A percentile compares a stretch with the other conserved stretches of the same genome.
These are phyloP conservation scores for Rhizoclosmatium globosum DNA, from an alignment of 192 early-diverging fungal species.

Conservation along the genomic window DNA sequence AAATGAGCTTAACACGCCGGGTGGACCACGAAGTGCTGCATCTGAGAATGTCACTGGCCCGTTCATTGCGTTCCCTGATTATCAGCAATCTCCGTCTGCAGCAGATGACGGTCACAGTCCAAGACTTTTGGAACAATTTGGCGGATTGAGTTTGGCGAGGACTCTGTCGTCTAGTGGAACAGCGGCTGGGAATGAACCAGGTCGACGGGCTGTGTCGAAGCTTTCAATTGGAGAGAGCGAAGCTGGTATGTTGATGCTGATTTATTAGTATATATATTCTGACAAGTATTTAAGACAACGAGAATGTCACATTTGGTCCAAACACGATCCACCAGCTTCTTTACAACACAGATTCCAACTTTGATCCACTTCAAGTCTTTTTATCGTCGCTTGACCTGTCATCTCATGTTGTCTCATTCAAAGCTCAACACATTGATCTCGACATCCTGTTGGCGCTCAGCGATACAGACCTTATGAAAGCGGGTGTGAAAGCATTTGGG, in stretches of 20 bases:
- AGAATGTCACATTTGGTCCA: slow-evolving; percentile 18
- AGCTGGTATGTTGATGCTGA: slow-evolving; percentile 5
- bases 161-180: background rate
- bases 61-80: background rate
- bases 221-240: slow-evolving; percentile 27
- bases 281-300: background rate
- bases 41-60: background rate
- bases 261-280: background rate
- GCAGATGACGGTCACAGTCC: background rate
- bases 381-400: slow-evolving; percentile 51
- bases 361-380: slow-evolving; percentile 42
- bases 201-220: background rate
- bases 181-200: background rate
- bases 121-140: slow-evolving; percentile 10
- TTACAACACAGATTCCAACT: slow-evolving; percentile 33
- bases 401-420: slow-evolving; percentile 51
- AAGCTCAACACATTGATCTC: slow-evolving; percentile 62
- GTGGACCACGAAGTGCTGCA: slow-evolving; percentile 13
- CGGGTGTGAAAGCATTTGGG: slow-evolving; percentile 61
- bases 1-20: background rate
- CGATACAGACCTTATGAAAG: slow-evolving; percentile 57
- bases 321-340: slow-evolving; percentile 13
- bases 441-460: slow-evolving; percentile 51
- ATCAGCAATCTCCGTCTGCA: background rate
- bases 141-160: background rate